Base-by-base conservation (phyloP, 202 grass and related monocot species). In the Dendrocalamus latiflorus region DNA sequence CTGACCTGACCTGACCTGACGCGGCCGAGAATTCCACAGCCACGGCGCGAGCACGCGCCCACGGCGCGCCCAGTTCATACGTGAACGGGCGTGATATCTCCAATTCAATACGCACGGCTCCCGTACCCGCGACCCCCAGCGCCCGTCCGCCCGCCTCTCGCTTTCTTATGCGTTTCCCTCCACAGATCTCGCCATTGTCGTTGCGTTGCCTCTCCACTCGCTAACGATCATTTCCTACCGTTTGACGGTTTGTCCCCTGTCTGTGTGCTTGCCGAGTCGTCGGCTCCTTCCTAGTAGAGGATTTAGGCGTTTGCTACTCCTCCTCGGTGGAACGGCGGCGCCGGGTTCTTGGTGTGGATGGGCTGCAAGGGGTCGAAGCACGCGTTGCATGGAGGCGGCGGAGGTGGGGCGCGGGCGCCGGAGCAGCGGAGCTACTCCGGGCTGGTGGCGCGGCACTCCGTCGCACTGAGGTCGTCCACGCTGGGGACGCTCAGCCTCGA, bases 291-390 rank as follows among this genome's bases (percentile, higher is more conserved):
- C 15, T 9, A 2, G 61, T 17, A 13, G 47, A 33, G 48, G 39
- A 1, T 43, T 21, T 30, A 43, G 72, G 65, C 86, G 86, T 85
- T 79, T 71, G 25, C 66, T 36, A 1, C 49, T 16, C 20, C 6
- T 62, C 34, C 4, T 8, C 1, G 9, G 72, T 2, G 15, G 14
- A 43, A 60, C 42, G n/a, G 63, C 41, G 9, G 55, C 44, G 8
- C 14, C 0, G 56, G 24, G 17, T 75, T 22, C 51, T 58, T 30
- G 10, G 41, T 1, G 21, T 2, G 44, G 60, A 93, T 97, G 95
- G 94, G 94, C 25, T 94, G 94, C 86, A 86, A 84, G 60, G 83
- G 86, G 36, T 97, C 95, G 0, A 97, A 94, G 85, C 79, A 94
- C 76, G 81, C 79, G 82, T 59, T 77, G 37, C 74, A 68, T 22